Base-by-base conservation (phyloP, 768 basidiomycete species). In the Guyanaporus albipodus region DNA sequence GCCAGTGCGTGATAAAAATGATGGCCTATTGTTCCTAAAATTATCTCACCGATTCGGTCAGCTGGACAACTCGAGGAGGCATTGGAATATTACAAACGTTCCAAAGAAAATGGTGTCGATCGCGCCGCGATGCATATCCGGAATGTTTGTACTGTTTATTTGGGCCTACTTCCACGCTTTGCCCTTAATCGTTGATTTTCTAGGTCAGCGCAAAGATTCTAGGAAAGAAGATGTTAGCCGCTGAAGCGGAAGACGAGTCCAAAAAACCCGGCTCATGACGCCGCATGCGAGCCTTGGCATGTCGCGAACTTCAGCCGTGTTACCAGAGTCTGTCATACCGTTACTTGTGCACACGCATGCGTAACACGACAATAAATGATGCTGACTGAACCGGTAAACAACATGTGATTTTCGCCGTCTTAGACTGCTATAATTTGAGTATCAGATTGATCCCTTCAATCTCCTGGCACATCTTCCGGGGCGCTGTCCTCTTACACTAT, bases 161-260 rank as follows among this genome's bases (percentile, higher is more conserved):
- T 41, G 53, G 28, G 49, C 27, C 53, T 51, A 55, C 54, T 56
- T 53, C 48, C 28, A 44, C 38, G n/a, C 31, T 44, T 32, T 53
- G 37, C 53, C 45, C 21, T 38, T 46, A 48, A 48, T 41, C 33
- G 21, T 44, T 33, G 54, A 50, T 52, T 56, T 52, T 52, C 49
- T 58, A 90, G 88, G 83, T 91, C 51, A 79, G 86, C 63, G 87
- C 87, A 50, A 91, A 87, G 67, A 84, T 90, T 49, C 63, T 89
- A 36, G 82, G 83, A 9, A 73, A 82, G 64, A 74, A 72, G 53
- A 63, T 84, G 67, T 68, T 73, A 54, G 67, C 67, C 29, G 49
- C 50, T 36, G 59, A 66, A 44, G 46, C 38, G 3, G 46, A 70
- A 56, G 68, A 74, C 48, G 52, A 36, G 36, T 46, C 56, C 42